phyloP scores from a whole-genome alignment of 2,329 filamentous ascomycete genomes.

The Hypoxylon sp. region DNA sequence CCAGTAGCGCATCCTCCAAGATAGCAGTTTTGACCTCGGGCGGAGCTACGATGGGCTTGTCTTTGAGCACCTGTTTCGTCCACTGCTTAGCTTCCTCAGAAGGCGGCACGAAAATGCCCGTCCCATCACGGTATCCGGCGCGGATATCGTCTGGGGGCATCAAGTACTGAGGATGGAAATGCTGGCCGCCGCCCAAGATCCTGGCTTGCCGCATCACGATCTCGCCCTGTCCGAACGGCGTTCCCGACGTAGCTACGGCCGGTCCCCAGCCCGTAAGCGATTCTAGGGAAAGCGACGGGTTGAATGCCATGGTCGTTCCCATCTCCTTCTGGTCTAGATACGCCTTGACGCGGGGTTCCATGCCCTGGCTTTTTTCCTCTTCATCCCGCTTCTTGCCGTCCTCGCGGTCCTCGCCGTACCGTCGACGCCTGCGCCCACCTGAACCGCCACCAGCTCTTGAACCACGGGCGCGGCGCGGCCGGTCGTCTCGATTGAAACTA shows the following conservation, averaged over 20 bases:
- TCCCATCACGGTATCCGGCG: constrained; percentile 46
- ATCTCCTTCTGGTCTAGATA: constrained; percentile 51
- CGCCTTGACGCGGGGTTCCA: constrained; percentile 46
- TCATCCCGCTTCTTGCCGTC: constrained; percentile 7
- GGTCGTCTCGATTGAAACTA: constrained; percentile 31
- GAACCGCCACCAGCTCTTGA: background rate
- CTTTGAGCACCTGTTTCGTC: constrained; percentile 9
- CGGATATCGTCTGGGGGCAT: constrained; percentile 47
- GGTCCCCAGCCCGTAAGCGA: constrained; percentile 58
- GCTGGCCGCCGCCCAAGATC: constrained; percentile 57
- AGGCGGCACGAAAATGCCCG: constrained; percentile 59
- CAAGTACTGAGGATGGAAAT: constrained; percentile 52
- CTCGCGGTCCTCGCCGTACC: constrained; percentile 12
- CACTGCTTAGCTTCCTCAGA: constrained; percentile 18
- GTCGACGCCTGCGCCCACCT: constrained; percentile 17
- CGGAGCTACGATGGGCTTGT: constrained; percentile 42
- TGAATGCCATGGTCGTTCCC: constrained; percentile 53
- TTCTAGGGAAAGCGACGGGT: constrained; percentile 55
- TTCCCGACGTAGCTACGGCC: constrained; percentile 54
- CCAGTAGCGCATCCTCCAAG: constrained; percentile 57
- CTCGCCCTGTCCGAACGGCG: constrained; percentile 54
- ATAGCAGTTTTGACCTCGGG: constrained; percentile 52
- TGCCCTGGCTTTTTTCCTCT: constrained; percentile 21
- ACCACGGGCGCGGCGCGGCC: constrained; percentile 26
- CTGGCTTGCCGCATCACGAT: constrained; percentile 58